Percentiles rank a stretch among this genome's conserved stretches.
phyloP scores from a whole-genome alignment of 768 basidiomycete genomes.

The Pholiota molesta region DNA sequence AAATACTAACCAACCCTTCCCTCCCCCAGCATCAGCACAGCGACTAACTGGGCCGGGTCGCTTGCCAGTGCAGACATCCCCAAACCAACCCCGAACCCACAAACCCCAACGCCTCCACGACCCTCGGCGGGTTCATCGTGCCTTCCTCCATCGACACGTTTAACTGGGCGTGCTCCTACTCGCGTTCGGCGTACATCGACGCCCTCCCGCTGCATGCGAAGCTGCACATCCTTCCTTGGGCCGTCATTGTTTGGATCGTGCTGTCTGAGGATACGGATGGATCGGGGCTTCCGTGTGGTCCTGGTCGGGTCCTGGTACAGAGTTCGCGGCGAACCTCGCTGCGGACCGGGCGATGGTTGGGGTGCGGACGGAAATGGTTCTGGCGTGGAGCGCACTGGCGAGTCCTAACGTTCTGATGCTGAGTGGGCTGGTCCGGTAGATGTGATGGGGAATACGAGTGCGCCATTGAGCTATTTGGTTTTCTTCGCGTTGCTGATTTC shows the following conservation, averaged over 20 bases:
- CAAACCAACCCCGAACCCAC: slow-evolving; percentile 31
- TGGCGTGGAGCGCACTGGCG: slow-evolving; percentile 51
- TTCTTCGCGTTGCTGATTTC: neutral
- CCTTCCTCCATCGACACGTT: slow-evolving; percentile 61
- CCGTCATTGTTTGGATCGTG: slow-evolving; percentile 55
- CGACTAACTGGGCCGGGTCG: slow-evolving; percentile 59
- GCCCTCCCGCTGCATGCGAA: slow-evolving; percentile 57
- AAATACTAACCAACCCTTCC: slow-evolving; percentile 1
- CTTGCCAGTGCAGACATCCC: slow-evolving; percentile 48
- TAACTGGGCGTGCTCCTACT: slow-evolving; percentile 68
- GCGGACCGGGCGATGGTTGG: slow-evolving; percentile 42
- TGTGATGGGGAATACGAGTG: slow-evolving; percentile 44
- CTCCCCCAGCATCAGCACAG: slow-evolving; percentile 43
- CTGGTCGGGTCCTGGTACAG: slow-evolving; percentile 40
- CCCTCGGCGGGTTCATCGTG: slow-evolving; percentile 55
- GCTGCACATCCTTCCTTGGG: slow-evolving; percentile 57
- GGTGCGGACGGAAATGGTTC: too few species aligned
- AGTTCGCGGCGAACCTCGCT: slow-evolving; percentile 43
- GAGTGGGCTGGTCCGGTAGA: slow-evolving; percentile 58
- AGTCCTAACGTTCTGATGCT: slow-evolving; percentile 52
- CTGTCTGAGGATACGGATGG: slow-evolving; percentile 46
- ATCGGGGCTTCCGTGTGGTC: slow-evolving; percentile 23
- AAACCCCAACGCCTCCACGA: slow-evolving; percentile 50
- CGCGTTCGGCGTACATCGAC: slow-evolving; percentile 69
- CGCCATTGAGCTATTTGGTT: slow-evolving; percentile 29